These are phyloP conservation scores for Psilocybe subaeruginosa DNA, from an alignment of 768 basidiomycete species.

Conservation along the genomic window DNA sequence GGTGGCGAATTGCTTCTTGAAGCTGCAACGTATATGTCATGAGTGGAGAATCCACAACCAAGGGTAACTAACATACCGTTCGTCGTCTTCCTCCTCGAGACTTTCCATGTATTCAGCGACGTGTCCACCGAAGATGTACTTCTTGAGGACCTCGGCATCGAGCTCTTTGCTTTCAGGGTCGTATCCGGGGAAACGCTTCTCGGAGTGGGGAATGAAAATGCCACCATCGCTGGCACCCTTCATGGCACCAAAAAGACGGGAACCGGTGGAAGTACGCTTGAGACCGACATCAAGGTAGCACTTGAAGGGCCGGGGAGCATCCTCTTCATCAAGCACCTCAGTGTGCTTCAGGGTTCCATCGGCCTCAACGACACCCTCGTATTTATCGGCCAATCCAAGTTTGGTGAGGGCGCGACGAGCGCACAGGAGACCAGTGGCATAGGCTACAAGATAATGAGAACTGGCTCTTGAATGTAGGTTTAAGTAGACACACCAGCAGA, in stretches of 20 bases:
- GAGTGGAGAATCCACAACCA: not conserved
- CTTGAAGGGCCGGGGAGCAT: constrained; percentile 98
- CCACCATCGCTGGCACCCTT: constrained; percentile 99
- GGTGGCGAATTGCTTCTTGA: constrained; percentile 96
- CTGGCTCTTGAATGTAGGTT: constrained; percentile 1
- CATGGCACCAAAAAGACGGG: constrained; percentile 97
- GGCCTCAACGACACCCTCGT: constrained; percentile 91
- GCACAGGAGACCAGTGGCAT: constrained; percentile 94
- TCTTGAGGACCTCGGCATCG: constrained; percentile 92
- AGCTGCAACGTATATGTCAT: constrained; percentile 44
- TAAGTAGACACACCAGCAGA: constrained; percentile 67
- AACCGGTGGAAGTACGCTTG: constrained; percentile 96
- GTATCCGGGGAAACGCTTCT: constrained; percentile 97
- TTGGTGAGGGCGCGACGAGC: constrained; percentile 95
- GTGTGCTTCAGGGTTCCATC: constrained; percentile 84
- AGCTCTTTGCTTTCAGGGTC: constrained; percentile 92
- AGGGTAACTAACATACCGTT: constrained; percentile 57
- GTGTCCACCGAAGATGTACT: constrained; percentile 98
- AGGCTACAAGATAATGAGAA: constrained; percentile 53
- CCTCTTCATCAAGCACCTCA: constrained; percentile 88
- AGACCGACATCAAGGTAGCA: constrained; percentile 98
- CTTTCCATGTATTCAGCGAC: constrained; percentile 99
- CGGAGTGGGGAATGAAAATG: constrained; percentile 96
- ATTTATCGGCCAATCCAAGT: constrained; percentile 97
- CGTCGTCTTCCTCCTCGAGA: constrained; percentile 99